Evolutionary conservation across 148 eudicot genomes (phyloP).

Genomic region (Salicornia ramosissima): DNA sequence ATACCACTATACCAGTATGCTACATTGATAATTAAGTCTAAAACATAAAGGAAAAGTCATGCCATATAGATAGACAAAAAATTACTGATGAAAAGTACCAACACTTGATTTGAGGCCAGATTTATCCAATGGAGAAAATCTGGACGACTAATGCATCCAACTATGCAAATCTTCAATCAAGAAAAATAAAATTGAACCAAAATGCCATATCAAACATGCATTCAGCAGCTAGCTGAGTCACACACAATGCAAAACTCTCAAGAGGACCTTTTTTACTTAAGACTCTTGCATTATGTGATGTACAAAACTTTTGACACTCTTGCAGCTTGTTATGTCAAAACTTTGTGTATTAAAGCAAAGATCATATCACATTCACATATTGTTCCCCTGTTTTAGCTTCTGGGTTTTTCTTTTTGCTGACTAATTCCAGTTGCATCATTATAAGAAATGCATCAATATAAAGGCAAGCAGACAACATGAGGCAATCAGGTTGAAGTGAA

Average conservation of each 20-base stretch:
- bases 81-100: not conserved
- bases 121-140: not conserved
- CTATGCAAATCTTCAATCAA: not conserved
- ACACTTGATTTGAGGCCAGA: not conserved
- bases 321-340: too few relatives aligned
- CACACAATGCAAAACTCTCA: too few relatives aligned
- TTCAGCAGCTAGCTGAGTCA: not conserved
- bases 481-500: not conserved
- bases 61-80: not conserved
- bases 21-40: too few relatives aligned
- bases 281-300: too few relatives aligned
- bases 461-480: not conserved
- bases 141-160: not conserved
- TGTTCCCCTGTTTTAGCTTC: too few relatives aligned
- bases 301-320: too few relatives aligned
- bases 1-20: too few relatives aligned
- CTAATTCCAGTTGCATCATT: not conserved
- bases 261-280: too few relatives aligned
- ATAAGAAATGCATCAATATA: not conserved
- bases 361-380: too few relatives aligned
- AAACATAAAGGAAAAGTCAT: not conserved
- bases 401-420: not conserved
- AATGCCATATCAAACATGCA: not conserved
- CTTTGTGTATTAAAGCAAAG: too few relatives aligned
- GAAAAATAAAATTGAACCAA: not conserved